Evolutionary conservation across 2,329 filamentous ascomycete genomes (phyloP).

Genomic region (Diaporthe australafricana): DNA sequence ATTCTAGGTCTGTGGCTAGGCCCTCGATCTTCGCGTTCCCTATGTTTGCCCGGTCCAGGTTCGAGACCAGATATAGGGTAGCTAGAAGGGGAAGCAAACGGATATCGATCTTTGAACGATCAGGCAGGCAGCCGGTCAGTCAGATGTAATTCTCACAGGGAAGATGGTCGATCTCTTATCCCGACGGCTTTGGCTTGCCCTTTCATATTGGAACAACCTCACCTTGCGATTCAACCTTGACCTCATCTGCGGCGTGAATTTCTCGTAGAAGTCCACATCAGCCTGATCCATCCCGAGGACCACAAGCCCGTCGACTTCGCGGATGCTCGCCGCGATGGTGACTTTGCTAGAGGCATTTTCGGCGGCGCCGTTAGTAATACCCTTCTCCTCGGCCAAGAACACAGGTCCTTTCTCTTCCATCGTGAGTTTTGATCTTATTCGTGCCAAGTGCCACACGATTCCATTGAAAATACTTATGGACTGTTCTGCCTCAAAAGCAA

Average conservation of each 20-base stretch:
- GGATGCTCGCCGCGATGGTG: constrained; percentile 1
- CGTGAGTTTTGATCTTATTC: not conserved
- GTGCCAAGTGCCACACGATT: too few species aligned
- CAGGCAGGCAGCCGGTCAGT: constrained; percentile 29
- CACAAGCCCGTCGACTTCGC: constrained; percentile 23
- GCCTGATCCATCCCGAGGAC: constrained; percentile 21
- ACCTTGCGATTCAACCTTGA: constrained; percentile 9
- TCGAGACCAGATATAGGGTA: constrained; percentile 65
- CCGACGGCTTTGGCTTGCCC: too few species aligned
- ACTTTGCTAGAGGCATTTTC: not conserved
- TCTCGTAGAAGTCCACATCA: constrained; percentile 18
- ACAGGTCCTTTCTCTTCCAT: not conserved
- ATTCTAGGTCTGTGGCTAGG: constrained; percentile 58
- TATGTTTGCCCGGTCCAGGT: constrained; percentile 67
- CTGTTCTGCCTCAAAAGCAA: not conserved
- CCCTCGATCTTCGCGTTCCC: constrained; percentile 60
- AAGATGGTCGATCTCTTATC: too few species aligned
- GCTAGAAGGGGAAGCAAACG: constrained; percentile 59
- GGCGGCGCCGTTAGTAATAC: not conserved
- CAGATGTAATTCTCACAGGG: constrained; percentile 39
- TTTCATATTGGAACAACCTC: too few species aligned
- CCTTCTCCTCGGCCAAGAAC: not conserved
- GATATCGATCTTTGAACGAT: constrained; percentile 43
- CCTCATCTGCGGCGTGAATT: constrained; percentile 10
- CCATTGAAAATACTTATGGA: too few species aligned